These are phyloP conservation scores for Chalaropsis thielavioides DNA, from an alignment of 2,329 filamentous ascomycete species.

Conservation along the genomic window DNA sequence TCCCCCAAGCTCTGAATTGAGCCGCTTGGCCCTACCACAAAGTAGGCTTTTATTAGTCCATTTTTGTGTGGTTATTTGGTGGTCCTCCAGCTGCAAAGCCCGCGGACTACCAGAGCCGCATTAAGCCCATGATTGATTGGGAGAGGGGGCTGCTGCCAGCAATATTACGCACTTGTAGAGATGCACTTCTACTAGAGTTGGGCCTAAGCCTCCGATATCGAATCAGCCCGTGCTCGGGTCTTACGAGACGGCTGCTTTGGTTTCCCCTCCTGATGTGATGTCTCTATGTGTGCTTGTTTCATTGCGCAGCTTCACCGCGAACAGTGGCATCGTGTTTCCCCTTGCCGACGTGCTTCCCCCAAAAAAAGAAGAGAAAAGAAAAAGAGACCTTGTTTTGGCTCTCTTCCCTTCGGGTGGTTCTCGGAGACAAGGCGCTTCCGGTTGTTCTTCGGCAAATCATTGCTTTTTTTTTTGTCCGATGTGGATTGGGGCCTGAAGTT, in stretches of 20 bases:
- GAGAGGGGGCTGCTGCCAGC: neutral
- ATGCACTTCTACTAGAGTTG: neutral
- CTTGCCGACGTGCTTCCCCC: neutral
- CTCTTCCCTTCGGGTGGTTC: neutral
- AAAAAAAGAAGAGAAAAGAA: too few relatives aligned
- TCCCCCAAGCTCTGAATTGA: neutral
- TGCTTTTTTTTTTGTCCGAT: neutral
- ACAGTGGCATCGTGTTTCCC: neutral
- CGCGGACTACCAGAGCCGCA: neutral
- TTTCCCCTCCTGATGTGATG: neutral
- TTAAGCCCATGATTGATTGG: neutral
- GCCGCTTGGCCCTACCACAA: neutral
- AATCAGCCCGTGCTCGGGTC: neutral
- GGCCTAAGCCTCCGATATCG: neutral
- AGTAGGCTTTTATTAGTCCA: too few relatives aligned
- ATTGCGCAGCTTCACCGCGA: neutral
- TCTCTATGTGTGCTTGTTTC: neutral
- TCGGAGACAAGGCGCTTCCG: constrained; percentile 7
- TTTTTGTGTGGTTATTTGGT: neutral
- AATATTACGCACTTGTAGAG: neutral
- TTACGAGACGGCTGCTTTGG: neutral
- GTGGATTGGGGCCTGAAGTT: neutral
- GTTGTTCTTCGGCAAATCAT: constrained; percentile 1
- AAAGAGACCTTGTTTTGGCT: neutral
- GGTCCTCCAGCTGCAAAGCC: too few relatives aligned